Base-by-base conservation (phyloP, 2,329 filamentous ascomycete species). In the Xylariaceae sp. region DNA sequence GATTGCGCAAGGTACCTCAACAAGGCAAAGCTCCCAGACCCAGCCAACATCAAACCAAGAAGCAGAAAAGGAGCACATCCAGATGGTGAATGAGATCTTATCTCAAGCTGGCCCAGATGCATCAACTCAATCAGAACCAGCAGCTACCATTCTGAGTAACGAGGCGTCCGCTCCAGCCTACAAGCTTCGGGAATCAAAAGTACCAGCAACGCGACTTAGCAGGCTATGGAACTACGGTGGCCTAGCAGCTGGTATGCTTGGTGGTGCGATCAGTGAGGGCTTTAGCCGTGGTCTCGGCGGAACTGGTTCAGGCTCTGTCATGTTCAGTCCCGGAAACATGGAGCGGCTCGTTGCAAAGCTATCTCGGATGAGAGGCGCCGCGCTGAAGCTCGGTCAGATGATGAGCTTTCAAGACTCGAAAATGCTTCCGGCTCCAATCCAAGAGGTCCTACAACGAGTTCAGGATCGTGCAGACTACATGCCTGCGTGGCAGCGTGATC, bases 391-490 rank as follows among this genome's bases (percentile, higher is more conserved):
- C 19, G 94, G 93, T 1, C 93, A 98, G 69, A 93, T 97, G 86
- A 85, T 98, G 74, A 96, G 89, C 63, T 93, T 98, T 59, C 93
- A 98, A 71, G 93, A 98, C 66, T 82, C 88, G 29, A 97, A 95
- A 64, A 89, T 96, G 81, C 78, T 98, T 9, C 93, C 93, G 0
- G 79, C 78, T 1, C 80, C 87, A 1, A 89, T 98, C 37, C 88
- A 94, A 51, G 79, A 91, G 56, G 89, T 98, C 2, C 71, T 98
- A 11, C 89, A 95, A 61, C 83, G 94, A 4, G 93, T 98, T 0
- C 93, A 98, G 62, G 93, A 98, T 62, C 84, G 88, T 42, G 93
- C 93, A 30, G 91, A 98, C 64, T 98, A 97, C 64, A 98, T 98
- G 93, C 93, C 93, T 1, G 78, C 88, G 2, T 95, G 83, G 62